These are phyloP conservation scores for Talaromyces sp. DNA, from an alignment of 2,329 filamentous ascomycete genomes.

Conservation along the genomic window DNA sequence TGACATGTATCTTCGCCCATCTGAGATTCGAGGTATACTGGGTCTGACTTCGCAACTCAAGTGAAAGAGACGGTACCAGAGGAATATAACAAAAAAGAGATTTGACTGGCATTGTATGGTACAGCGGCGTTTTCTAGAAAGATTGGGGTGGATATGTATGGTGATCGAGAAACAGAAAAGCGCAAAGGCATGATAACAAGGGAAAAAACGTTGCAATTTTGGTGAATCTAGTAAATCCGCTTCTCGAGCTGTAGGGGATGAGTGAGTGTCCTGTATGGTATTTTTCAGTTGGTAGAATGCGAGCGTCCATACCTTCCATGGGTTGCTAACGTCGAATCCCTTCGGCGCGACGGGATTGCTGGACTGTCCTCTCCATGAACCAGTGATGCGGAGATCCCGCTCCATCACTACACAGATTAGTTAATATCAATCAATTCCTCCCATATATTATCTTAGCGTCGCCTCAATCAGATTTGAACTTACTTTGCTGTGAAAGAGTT, in stretches of 20 bases:
- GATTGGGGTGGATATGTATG: conserved; percentile 29
- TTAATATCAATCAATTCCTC: conserved; percentile 15
- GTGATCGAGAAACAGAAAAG: conserved; percentile 23
- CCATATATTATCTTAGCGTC: not conserved
- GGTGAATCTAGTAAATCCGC: conserved; percentile 39
- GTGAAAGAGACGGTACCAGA: conserved; percentile 14
- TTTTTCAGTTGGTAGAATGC: not conserved
- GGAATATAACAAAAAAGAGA: not conserved
- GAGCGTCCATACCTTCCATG: conserved; percentile 60
- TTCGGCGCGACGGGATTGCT: conserved; percentile 60
- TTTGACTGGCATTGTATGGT: conserved; percentile 21
- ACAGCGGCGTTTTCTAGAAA: conserved; percentile 26
- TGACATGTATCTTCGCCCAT: conserved; percentile 53
- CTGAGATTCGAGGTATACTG: conserved; percentile 55
- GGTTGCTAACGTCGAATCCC: conserved; percentile 69
- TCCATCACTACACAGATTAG: conserved; percentile 63
- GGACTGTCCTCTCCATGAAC: conserved; percentile 63
- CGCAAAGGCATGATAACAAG: conserved; percentile 23
- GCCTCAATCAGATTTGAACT: conserved; percentile 24
- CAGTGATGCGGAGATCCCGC: conserved; percentile 65
- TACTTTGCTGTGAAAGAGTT: conserved; percentile 58
- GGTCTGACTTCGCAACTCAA: conserved; percentile 54
- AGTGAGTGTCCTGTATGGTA: conserved; percentile 22
- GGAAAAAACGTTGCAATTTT: conserved; percentile 25
- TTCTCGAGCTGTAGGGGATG: conserved; percentile 39